A percentile compares a stretch with the other conserved stretches of the same genome.
Conservation (phyloP, 495 filamentous ascomycete species). For the Neurospora terricola region DNA sequence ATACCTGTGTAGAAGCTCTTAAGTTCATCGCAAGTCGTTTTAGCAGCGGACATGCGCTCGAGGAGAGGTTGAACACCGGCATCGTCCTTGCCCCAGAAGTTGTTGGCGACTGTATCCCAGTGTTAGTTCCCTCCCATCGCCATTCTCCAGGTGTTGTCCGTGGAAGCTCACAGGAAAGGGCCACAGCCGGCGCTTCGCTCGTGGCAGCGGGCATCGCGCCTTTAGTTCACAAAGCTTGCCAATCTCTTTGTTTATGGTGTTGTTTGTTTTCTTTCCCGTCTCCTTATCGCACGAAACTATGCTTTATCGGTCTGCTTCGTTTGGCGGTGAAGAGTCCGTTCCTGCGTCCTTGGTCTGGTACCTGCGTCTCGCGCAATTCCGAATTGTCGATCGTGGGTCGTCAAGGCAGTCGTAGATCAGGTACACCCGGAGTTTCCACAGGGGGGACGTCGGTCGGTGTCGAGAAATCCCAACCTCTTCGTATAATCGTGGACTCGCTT, state of each 20-base stretch:
- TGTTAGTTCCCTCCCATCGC: neutral
- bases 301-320: neutral
- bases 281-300: neutral
- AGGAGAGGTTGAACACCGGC: slow-evolving; percentile 88
- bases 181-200: slow-evolving; percentile 32
- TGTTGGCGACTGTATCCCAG: slow-evolving; percentile 69
- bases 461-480: neutral
- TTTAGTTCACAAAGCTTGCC: slow-evolving; percentile 1
- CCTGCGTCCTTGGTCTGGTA: neutral
- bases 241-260: neutral
- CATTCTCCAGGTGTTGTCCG: neutral
- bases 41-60: slow-evolving; percentile 92
- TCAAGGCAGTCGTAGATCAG: neutral
- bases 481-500: neutral
- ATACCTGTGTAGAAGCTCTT: slow-evolving; percentile 83
- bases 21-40: slow-evolving; percentile 90
- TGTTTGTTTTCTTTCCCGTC: neutral
- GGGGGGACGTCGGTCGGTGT: neutral
- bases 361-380: neutral
- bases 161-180: slow-evolving; percentile 33
- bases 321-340: neutral
- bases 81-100: slow-evolving; percentile 99
- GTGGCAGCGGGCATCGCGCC: slow-evolving; percentile 23
- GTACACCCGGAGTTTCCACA: neutral
- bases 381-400: neutral